Percentiles rank a stretch among this genome's conserved stretches.
Conservation (phyloP, 1,139 yeast genomes). For the Meyerozyma elateridarum region DNA sequence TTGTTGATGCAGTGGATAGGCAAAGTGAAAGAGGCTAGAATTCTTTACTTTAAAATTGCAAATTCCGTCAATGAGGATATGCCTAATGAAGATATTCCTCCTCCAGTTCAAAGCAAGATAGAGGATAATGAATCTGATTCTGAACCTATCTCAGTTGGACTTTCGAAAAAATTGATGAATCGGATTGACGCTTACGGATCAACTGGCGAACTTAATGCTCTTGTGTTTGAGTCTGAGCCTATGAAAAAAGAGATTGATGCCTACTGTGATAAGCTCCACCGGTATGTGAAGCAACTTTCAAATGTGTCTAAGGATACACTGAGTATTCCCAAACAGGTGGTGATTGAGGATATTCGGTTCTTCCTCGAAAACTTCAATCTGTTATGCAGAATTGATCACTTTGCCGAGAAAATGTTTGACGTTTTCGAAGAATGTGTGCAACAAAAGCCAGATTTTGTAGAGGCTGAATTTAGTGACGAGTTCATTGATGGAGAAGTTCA, state of each 20-base stretch:
- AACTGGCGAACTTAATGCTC: background rate
- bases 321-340: background rate
- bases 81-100: background rate
- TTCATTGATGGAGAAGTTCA: slow-evolving; percentile 24
- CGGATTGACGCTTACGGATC: background rate
- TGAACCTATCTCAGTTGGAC: no score
- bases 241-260: background rate
- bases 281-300: background rate
- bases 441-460: slow-evolving; percentile 8
- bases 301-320: background rate
- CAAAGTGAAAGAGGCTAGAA: slow-evolving; percentile 7
- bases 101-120: background rate
- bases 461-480: slow-evolving; percentile 21
- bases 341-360: slow-evolving; percentile 17
- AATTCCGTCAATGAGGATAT: background rate
- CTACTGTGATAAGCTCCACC: slow-evolving; percentile 1
- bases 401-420: slow-evolving; percentile 26
- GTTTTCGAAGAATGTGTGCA: slow-evolving; percentile 18
- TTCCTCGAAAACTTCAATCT: slow-evolving; percentile 27
- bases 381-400: slow-evolving; percentile 27
- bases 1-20: slow-evolving; percentile 14
- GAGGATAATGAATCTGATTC: no score
- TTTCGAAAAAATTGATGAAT: background rate
- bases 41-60: background rate
- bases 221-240: background rate